A percentile compares a stretch with the other conserved stretches of the same genome.
Conservation (phyloP, 1,284 basidiomycete species). For the Ustilago xerochloae region DNA sequence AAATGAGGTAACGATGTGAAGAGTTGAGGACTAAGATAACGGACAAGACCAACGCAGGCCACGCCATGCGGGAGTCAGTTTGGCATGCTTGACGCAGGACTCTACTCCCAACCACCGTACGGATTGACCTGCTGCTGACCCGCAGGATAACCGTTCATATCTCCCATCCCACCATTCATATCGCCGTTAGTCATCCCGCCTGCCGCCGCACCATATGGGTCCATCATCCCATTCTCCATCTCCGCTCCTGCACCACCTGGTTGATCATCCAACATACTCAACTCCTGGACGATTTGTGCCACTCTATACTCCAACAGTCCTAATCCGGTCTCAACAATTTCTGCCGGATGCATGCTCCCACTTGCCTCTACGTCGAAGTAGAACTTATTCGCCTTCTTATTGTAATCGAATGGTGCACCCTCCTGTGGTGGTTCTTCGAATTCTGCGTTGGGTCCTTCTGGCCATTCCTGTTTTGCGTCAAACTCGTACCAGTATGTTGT, state of each 20-base stretch:
- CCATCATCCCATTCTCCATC: conserved; percentile 32
- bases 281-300: conserved; percentile 65
- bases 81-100: too few relatives aligned
- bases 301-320: conserved; percentile 61
- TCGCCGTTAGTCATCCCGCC: conserved; percentile 13
- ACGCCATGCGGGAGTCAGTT: too few relatives aligned
- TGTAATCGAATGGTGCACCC: conserved; percentile 62
- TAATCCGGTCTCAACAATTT: conserved; percentile 64
- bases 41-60: too few relatives aligned
- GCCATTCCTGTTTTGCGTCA: conserved; percentile 66
- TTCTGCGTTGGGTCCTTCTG: conserved; percentile 60
- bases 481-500: conserved; percentile 94
- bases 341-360: conserved; percentile 63
- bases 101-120: too few relatives aligned
- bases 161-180: conserved; percentile 14
- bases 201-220: conserved; percentile 21
- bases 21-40: too few relatives aligned
- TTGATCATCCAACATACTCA: conserved; percentile 61
- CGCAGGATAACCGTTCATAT: conserved; percentile 28
- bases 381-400: conserved; percentile 57
- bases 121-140: conserved; percentile 19
- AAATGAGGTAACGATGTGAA: too few relatives aligned
- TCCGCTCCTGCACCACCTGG: conserved; percentile 12
- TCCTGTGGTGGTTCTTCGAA: conserved; percentile 64
- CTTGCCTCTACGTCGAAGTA: conserved; percentile 67